These are phyloP conservation scores for Arctostaphylos glauca DNA, from an alignment of 148 eudicot species.

Conservation along the genomic window DNA sequence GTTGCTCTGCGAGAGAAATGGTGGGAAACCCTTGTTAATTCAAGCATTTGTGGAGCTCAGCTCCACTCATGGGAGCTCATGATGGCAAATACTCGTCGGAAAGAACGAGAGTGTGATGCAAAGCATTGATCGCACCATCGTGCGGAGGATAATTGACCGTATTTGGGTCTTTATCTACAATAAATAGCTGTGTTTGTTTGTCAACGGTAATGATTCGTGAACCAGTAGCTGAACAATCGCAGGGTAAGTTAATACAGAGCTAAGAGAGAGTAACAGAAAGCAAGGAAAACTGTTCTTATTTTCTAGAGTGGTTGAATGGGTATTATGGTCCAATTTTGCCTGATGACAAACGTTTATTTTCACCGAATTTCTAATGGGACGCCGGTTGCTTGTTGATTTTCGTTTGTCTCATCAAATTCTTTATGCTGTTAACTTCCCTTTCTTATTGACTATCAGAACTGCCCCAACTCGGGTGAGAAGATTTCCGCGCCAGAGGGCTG, in stretches of 20 bases:
- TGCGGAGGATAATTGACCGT: too few relatives aligned
- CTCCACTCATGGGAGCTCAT: too few relatives aligned
- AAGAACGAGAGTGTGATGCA: too few relatives aligned
- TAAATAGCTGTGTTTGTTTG: background rate
- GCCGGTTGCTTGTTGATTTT: background rate
- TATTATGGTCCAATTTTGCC: background rate
- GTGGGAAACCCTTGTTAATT: too few relatives aligned
- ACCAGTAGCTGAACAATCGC: background rate
- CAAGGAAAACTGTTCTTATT: background rate
- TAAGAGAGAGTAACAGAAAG: background rate
- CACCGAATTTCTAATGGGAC: background rate
- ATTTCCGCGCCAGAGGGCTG: conserved; percentile 39
- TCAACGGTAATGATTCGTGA: background rate
- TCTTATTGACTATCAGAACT: conserved; percentile 38
- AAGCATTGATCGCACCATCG: too few relatives aligned
- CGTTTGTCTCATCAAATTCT: background rate
- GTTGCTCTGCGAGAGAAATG: too few relatives aligned
- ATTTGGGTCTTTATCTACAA: too few relatives aligned
- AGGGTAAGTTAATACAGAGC: background rate
- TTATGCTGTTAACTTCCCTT: background rate
- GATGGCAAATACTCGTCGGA: too few relatives aligned
- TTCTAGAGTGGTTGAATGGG: background rate
- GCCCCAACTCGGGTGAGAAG: conserved; percentile 32
- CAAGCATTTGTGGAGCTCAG: too few relatives aligned
- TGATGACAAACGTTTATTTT: background rate